Base-by-base conservation (phyloP, 148 eudicot genomes). In the Persicaria tinctoria region DNA sequence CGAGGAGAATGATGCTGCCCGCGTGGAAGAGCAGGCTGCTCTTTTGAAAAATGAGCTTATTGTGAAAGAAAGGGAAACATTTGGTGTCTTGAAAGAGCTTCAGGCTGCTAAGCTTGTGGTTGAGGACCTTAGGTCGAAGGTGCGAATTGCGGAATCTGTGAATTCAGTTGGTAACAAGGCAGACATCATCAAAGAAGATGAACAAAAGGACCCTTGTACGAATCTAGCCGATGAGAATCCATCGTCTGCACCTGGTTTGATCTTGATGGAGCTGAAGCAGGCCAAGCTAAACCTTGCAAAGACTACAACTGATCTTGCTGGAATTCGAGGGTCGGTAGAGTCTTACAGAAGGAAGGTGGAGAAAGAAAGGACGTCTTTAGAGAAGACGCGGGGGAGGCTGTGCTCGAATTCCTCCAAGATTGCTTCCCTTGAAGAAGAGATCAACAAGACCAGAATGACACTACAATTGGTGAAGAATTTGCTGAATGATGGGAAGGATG, bases 201-300 rank as follows among this genome's bases (percentile, higher is more conserved):
- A 81, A 68, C 90, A 82, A 75, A 88, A 87, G 47, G 70, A 80
- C 70, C 88, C 80, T 47, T 62, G 76, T 57, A 74, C 17, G 41
- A 32, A 32, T 0, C 76, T 51, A 27, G 56, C 76, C 12, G 16
- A 18, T 66, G 82, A 78, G 73, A 75, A 84, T 63, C 84, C 86
- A 49, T 83, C 93, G n/a, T 79, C 90, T 49, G 76, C 89, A 53
- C 91, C 97, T 3, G 92, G 87, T 12, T 76, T 82, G 74, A 88
- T 92, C 70, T 78, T 95, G 50, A 66, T 84, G 81, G 99, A 96
- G 72, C 79, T 92, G 73, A 86, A 90, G 68, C 93, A 89, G 79
- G 99, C 99, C 38, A 92, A 96, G 81, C 48, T 90, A 78, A 96
- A 96, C 86, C 87, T 96, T 71, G 82, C 87, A 1, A 88, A 83